A percentile compares a stretch with the other conserved stretches of the same genome.
These are phyloP conservation scores for Tripterygium wilfordii DNA, from an alignment of 177 flowering plant species.

Conservation along the genomic window DNA sequence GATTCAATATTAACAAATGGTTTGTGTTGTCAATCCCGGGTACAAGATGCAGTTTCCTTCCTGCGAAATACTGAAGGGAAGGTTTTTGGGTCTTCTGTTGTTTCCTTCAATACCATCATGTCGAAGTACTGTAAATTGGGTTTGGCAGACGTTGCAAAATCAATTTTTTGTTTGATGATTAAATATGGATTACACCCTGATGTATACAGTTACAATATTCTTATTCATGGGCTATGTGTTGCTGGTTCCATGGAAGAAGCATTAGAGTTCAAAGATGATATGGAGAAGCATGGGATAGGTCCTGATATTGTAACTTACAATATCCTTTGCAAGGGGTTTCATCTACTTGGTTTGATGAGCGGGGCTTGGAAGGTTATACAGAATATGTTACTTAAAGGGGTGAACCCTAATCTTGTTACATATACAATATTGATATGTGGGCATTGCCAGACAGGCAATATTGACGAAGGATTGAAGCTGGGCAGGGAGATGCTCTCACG, in stretches of 20 bases:
- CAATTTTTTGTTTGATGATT: conserved; percentile 54
- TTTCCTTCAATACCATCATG: conserved; percentile 56
- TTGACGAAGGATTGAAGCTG: conserved; percentile 45
- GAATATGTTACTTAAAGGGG: conserved; percentile 36
- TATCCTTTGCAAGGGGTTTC: conserved; percentile 54
- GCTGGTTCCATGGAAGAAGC: conserved; percentile 69
- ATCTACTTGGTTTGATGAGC: conserved; percentile 35
- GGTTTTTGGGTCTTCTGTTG: conserved; percentile 33
- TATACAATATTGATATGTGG: conserved; percentile 52
- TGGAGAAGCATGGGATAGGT: conserved; percentile 52
- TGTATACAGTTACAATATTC: conserved; percentile 63
- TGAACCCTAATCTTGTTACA: conserved; percentile 36
- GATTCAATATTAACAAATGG: conserved; percentile 50
- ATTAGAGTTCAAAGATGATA: conserved; percentile 37
- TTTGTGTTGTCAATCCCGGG: conserved; percentile 46
- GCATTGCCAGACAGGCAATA: conserved; percentile 44
- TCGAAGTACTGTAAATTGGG: conserved; percentile 58
- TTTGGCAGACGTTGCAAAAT: conserved; percentile 49
- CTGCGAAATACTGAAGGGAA: conserved; percentile 25
- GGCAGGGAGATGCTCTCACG: conserved; percentile 38
- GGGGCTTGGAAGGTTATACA: conserved; percentile 36
- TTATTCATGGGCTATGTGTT: conserved; percentile 63
- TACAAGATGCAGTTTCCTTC: conserved; percentile 48
- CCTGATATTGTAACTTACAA: conserved; percentile 67
- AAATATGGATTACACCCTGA: conserved; percentile 60